Base-by-base conservation (phyloP, 164 flowering plant genomes). In the Nymphaea colorata region DNA sequence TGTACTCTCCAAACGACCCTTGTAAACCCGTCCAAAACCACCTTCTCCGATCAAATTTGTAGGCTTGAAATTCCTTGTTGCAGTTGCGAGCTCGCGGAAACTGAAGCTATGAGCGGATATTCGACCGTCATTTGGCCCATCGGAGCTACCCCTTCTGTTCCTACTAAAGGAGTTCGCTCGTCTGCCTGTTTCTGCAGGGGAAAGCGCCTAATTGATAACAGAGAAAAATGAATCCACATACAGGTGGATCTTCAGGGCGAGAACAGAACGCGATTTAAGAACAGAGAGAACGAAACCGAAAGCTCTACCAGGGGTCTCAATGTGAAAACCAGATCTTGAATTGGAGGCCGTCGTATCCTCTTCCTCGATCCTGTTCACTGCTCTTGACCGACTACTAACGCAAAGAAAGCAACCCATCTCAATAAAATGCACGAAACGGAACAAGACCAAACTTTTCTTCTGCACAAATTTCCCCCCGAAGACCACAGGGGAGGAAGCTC, bases 11-110 rank as follows among this genome's bases (percentile, higher is more conserved):
- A 87, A 71, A 17, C 80, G 78, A 17, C 96, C 96, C 72, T 84
- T 89, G 77, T 73, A 91, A 76, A 89, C 94, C 75, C 77, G 85
- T 70, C 98, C 98, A 68, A 91, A 89, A 57, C 98, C 96, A 3
- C 98, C 98, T 80, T 89, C 92, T 3, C 96, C 94, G 41, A 91
- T 79, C 84, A 91, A 73, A 79, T 89, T 82, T 44, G 68, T 51
- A 6, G 76, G 82, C 75, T 73, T 83, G 62, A 89, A 89, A 70
- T 86, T 86, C 67, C 69, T 74, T 2, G 96, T 87, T 0, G 93
- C 94, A 0, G 76, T 57, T 2, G 88, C 92, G n/a, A 91, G 83
- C 51, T 91, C 88, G 4, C 81, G 82, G 61, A 86, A 87, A 17
- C 87, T 81, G 73, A 89, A 87, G 69, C 89, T 85, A 2, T 72